phyloP scores from a whole-genome alignment of 2,329 filamentous ascomycete genomes.

The Tolypocladium amazonense region DNA sequence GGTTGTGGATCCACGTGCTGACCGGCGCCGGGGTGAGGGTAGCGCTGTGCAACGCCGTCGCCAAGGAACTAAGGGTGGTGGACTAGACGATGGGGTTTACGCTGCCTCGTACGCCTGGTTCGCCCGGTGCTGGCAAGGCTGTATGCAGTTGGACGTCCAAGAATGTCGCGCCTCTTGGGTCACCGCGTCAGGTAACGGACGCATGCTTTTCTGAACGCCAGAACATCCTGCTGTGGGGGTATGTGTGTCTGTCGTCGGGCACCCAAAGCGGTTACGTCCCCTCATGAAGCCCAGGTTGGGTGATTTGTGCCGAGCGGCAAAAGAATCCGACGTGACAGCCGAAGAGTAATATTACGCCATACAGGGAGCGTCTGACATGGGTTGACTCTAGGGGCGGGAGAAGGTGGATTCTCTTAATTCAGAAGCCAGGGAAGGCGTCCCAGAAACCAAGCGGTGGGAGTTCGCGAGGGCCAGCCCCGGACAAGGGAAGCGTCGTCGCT shows the following conservation, averaged over 20 bases:
- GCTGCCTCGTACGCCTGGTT: background rate
- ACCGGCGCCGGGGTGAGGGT: conserved; percentile 76
- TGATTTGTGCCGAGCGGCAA: background rate
- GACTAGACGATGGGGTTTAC: conserved; percentile 14
- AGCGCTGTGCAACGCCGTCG: conserved; percentile 61
- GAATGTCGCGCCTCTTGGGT: background rate
- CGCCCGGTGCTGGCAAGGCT: background rate
- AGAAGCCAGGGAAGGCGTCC: background rate
- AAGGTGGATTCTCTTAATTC: background rate
- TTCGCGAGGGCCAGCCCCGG: background rate
- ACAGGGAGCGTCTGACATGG: background rate
- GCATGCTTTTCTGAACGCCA: background rate
- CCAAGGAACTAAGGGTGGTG: conserved; percentile 37
- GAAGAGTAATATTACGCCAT: background rate
- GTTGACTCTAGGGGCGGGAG: background rate
- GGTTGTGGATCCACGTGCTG: conserved; percentile 93
- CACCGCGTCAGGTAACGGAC: background rate
- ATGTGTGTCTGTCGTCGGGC: background rate
- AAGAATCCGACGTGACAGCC: background rate
- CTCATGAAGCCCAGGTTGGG: background rate
- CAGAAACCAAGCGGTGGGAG: background rate
- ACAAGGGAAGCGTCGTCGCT: background rate
- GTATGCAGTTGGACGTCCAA: background rate
- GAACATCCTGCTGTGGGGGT: background rate
- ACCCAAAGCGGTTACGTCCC: background rate